A percentile compares a stretch with the other conserved stretches of the same genome.
phyloP scores from a whole-genome alignment of 202 grass and related monocot species.

The Musa balbisiana region DNA sequence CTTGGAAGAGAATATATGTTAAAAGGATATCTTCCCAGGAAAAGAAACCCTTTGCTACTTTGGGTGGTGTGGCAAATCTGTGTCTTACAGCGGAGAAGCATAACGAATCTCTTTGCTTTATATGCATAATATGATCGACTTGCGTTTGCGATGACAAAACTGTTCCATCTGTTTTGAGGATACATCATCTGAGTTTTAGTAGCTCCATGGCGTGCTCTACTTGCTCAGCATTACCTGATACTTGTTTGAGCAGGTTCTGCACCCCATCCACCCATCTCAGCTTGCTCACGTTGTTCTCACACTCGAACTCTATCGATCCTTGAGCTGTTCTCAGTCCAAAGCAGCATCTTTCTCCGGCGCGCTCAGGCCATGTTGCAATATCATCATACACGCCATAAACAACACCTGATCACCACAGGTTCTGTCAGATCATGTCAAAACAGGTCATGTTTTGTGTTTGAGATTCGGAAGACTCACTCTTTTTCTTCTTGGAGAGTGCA shows the following conservation, averaged over 20 bases:
- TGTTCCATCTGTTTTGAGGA: background rate
- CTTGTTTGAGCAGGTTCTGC: slow-evolving; percentile 72
- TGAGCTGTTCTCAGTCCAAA: slow-evolving; percentile 79
- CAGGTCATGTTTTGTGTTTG: background rate
- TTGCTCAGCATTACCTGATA: slow-evolving; percentile 29
- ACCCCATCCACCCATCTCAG: slow-evolving; percentile 78
- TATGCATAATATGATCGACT: background rate
- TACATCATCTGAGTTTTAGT: slow-evolving; percentile 44
- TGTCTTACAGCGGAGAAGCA: background rate
- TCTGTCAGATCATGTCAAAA: background rate
- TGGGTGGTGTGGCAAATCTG: too few relatives aligned
- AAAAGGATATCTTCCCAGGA: too few relatives aligned
- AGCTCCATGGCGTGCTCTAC: slow-evolving; percentile 45
- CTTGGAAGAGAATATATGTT: too few relatives aligned
- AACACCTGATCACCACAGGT: slow-evolving; percentile 16
- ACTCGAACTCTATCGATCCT: slow-evolving; percentile 79
- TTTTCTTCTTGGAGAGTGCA: slow-evolving; percentile 82
- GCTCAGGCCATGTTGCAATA: slow-evolving; percentile 43
- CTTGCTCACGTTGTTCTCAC: slow-evolving; percentile 41
- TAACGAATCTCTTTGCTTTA: background rate
- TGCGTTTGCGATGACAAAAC: background rate
- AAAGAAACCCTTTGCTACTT: too few relatives aligned
- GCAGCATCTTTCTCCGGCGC: slow-evolving; percentile 38
- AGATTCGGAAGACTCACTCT: slow-evolving; percentile 45
- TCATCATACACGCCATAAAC: slow-evolving; percentile 29